A percentile compares a stretch with the other conserved stretches of the same genome.
These are phyloP conservation scores for Quercus alba DNA, from an alignment of 306 rosid genomes.

Conservation along the genomic window DNA sequence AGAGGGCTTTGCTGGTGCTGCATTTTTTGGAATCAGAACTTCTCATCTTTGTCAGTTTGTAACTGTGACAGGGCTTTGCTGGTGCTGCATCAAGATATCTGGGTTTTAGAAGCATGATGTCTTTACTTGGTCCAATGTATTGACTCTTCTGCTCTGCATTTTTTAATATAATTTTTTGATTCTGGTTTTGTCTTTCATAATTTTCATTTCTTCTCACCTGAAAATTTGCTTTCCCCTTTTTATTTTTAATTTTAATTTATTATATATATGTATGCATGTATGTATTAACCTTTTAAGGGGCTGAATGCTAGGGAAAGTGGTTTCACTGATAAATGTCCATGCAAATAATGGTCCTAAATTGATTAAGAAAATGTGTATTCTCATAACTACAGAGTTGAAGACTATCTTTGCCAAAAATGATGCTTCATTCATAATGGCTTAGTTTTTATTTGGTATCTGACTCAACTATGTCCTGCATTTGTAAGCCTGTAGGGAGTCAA, in stretches of 20 bases:
- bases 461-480: no score
- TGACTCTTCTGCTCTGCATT: constrained; percentile 29
- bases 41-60: constrained; percentile 11
- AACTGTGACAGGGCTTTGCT: constrained; percentile 58
- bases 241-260: background rate
- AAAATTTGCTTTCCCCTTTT: background rate
- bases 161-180: constrained; percentile 12
- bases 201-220: background rate
- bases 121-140: constrained; percentile 93
- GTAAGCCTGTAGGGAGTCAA: background rate
- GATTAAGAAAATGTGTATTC: no score
- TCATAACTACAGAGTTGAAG: no score
- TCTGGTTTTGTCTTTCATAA: background rate
- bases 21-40: constrained; percentile 1
- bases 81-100: constrained; percentile 92
- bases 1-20: background rate
- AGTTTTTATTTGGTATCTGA: no score
- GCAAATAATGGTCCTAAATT: no score
- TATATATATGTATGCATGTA: no score
- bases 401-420: no score
- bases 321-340: no score
- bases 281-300: background rate
- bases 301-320: background rate
- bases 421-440: no score
- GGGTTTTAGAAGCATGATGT: constrained; percentile 81